Percentiles rank a stretch among this genome's conserved stretches.
Conservation (phyloP, 257 asterid genomes). For the Mentha longifolia region DNA sequence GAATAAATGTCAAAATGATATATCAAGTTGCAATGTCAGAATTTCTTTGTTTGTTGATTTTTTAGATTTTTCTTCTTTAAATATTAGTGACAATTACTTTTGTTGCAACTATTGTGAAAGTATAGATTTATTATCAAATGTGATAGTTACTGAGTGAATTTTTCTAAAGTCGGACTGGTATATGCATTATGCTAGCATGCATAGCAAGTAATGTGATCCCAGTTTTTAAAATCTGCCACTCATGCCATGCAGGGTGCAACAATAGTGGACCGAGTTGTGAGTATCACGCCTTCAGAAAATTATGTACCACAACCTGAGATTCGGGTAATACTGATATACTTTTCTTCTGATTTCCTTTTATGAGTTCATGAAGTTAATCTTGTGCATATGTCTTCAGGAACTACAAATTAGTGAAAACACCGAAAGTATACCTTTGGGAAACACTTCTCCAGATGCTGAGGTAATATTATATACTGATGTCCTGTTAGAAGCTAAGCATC, state of each 20-base stretch:
- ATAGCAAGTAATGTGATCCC: conserved; percentile 6
- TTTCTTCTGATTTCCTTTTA: not conserved
- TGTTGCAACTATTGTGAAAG: conserved; percentile 11
- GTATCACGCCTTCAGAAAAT: conserved; percentile 58
- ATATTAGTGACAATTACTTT: conserved; percentile 2
- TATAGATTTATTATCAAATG: conserved; percentile 4
- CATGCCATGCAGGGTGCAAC: conserved; percentile 73
- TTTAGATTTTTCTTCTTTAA: not conserved
- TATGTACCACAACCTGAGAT: conserved; percentile 54
- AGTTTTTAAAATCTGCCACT: conserved; percentile 10
- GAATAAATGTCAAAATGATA: conserved; percentile 4
- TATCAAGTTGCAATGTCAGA: conserved; percentile 7
- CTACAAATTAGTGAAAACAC: conserved; percentile 40
- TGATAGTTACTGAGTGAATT: not conserved
- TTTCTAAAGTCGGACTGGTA: conserved; percentile 17
- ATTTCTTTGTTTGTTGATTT: not conserved
- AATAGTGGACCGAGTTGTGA: conserved; percentile 78
- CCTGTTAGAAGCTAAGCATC: not conserved
- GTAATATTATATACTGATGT: conserved; percentile 36
- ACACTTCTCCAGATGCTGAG: conserved; percentile 57
- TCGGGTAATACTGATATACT: conserved; percentile 45
- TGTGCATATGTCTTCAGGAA: conserved; percentile 40
- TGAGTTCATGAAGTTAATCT: conserved; percentile 25
- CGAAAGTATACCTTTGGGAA: conserved; percentile 38
- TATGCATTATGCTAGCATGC: conserved; percentile 23